Base-by-base conservation (phyloP, 768 basidiomycete genomes). In the Termitomyces sp. region DNA sequence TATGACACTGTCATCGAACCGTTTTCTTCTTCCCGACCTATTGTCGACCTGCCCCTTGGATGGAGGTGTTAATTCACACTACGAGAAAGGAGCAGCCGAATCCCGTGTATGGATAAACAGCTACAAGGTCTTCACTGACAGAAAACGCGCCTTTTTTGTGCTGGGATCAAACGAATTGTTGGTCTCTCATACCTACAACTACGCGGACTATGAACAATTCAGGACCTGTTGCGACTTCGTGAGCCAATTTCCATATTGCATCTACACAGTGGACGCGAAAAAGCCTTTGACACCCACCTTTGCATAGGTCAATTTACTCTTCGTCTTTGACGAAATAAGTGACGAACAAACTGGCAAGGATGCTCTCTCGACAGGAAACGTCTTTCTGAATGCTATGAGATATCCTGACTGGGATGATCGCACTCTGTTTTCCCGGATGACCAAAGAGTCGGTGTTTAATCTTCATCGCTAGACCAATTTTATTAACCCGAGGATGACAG, bases 271-370 rank as follows among this genome's bases (percentile, higher is more conserved):
- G 47, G 47, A 13, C 51, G 25, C 54, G 27, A 23, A 36, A 32
- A 51, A 7, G 12, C 22, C 20, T 42, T 44, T 48, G 47, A 58
- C 53, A 31, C 13, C 3, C 41, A 22, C 22, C 29, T 47, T 31
- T 12, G 38, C 43, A 31, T 36, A 78, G 78, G 72, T 85, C 55
- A 85, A 86, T 61, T 69, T 83, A 12, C 76, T 88, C 27, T 87
- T 84, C 69, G 80, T 83, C 54, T 74, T 86, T 46, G 86, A 88
- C 66, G 85, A 87, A 67, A 75, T 85, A 50, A 85, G 82, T 65
- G 84, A 86, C 58, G 84, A 85, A 54, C 85, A 86, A 64, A 76
- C 71, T 62, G 80, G 79, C 25, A 68, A 69, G 51, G 85, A 80
- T 45, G 85, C 83, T 38, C 73, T 73, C 40, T 70, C 69, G 23